Conservation (phyloP, 306 rosid species). For the Cucurbita moschata region DNA sequence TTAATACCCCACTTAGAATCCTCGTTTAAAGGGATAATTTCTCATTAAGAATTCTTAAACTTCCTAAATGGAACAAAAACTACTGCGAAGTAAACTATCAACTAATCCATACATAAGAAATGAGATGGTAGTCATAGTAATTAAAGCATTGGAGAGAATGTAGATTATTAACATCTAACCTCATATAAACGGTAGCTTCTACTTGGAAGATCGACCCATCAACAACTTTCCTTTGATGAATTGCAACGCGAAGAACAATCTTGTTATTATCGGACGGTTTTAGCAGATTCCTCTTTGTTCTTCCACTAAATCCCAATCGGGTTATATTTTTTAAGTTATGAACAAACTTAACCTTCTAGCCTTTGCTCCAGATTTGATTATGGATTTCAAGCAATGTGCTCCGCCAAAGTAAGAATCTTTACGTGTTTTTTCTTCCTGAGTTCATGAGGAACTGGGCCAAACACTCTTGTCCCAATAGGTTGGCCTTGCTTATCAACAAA, state of each 20-base stretch:
- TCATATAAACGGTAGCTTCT: background rate
- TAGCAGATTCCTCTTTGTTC: background rate
- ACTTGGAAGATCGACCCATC: background rate
- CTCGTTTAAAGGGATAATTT: too few relatives aligned
- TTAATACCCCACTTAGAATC: too few relatives aligned
- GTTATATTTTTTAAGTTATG: background rate
- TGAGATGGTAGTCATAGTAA: too few relatives aligned
- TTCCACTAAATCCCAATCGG: background rate
- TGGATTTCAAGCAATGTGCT: constrained; percentile 47
- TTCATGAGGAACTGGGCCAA: constrained; percentile 87
- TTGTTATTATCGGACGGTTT: background rate
- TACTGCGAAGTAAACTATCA: too few relatives aligned
- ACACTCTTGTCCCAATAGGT: constrained; percentile 85
- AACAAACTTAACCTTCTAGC: background rate
- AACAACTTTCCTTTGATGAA: background rate
- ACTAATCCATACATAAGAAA: too few relatives aligned
- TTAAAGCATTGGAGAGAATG: background rate
- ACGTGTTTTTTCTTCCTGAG: constrained; percentile 78
- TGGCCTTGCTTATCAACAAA: constrained; percentile 89
- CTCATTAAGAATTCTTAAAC: too few relatives aligned
- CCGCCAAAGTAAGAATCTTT: constrained; percentile 76
- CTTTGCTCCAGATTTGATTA: background rate
- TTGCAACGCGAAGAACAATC: background rate
- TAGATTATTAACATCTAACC: background rate
- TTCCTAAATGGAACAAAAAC: too few relatives aligned